phyloP scores from a whole-genome alignment of 2,329 filamentous ascomycete genomes.

The Rachicladosporium sp. region DNA sequence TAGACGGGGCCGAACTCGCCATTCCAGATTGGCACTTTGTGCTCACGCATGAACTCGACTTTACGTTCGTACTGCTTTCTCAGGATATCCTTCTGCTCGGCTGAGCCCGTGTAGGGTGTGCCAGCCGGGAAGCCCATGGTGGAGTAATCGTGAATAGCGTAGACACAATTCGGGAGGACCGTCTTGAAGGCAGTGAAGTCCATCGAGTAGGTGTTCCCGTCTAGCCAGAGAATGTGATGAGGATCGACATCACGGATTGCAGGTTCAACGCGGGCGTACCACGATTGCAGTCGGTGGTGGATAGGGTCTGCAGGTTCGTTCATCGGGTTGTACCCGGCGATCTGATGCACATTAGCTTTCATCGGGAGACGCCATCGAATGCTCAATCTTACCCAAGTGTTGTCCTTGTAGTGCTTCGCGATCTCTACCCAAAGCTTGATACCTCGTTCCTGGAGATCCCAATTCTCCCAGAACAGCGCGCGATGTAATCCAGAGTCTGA shows the following conservation, averaged over 20 bases:
- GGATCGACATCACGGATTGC: conserved; percentile 37
- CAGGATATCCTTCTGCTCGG: conserved; percentile 32
- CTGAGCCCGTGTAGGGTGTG: conserved; percentile 31
- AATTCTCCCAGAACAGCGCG: conserved; percentile 40
- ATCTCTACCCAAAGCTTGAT: conserved; percentile 39
- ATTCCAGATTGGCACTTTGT: conserved; percentile 38
- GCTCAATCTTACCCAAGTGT: conserved; percentile 24
- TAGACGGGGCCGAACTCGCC: conserved; percentile 40
- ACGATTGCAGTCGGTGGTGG: conserved; percentile 33
- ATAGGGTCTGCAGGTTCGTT: conserved; percentile 40
- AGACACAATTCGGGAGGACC: conserved; percentile 36
- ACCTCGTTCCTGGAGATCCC: conserved; percentile 38
- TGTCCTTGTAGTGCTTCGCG: conserved; percentile 32
- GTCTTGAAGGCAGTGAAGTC: conserved; percentile 32
- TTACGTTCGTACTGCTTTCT: conserved; percentile 35
- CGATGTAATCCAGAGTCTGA: conserved; percentile 35
- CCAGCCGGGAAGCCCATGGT: conserved; percentile 37
- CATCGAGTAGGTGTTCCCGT: conserved; percentile 26
- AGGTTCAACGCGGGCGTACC: conserved; percentile 36
- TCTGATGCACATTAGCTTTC: not conserved
- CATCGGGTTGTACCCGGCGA: conserved; percentile 41
- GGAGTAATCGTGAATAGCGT: conserved; percentile 43
- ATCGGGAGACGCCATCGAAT: no score
- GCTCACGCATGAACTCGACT: conserved; percentile 32
- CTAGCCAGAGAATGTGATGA: conserved; percentile 34